phyloP scores from a whole-genome alignment of 2,329 filamentous ascomycete species.

The Thielaviopsis ethacetica region DNA sequence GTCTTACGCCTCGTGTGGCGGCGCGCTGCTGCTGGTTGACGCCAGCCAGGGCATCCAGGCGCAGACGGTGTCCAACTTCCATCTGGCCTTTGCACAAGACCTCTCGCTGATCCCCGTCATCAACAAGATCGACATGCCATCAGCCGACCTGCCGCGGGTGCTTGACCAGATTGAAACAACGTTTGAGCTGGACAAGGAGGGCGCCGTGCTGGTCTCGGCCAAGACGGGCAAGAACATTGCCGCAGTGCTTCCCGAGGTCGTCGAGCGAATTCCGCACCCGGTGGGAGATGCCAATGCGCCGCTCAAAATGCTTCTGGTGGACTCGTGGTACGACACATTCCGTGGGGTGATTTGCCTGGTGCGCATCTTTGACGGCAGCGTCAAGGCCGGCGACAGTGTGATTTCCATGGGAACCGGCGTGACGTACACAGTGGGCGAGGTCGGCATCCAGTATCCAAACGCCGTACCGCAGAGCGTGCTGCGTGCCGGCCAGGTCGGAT shows the following conservation, averaged over 20 bases:
- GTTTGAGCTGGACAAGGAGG: conserved; percentile 72
- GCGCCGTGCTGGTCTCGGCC: conserved; percentile 60
- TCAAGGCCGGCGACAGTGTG: conserved; percentile 72
- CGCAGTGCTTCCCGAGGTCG: conserved; percentile 66
- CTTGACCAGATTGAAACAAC: conserved; percentile 71
- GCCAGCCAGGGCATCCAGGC: conserved; percentile 93
- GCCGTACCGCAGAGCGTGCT: conserved; percentile 67
- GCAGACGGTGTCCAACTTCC: conserved; percentile 97
- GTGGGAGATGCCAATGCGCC: conserved; percentile 50
- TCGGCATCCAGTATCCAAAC: conserved; percentile 88
- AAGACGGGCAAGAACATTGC: conserved; percentile 86
- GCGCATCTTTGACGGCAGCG: conserved; percentile 72
- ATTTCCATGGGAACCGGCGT: conserved; percentile 74
- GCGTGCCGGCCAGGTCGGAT: conserved; percentile 86
- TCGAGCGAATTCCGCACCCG: conserved; percentile 71
- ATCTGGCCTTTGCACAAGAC: conserved; percentile 86
- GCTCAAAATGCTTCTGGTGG: conserved; percentile 72
- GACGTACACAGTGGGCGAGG: conserved; percentile 87
- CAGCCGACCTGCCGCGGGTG: conserved; percentile 73
- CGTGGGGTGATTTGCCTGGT: conserved; percentile 86
- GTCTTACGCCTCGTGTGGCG: conserved; percentile 91
- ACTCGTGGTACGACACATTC: conserved; percentile 97
- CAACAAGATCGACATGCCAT: conserved; percentile 90
- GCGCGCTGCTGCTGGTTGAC: conserved; percentile 82
- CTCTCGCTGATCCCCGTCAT: conserved; percentile 77